Evolutionary conservation across 2,329 filamentous ascomycete species (phyloP).

Genomic region (Xylaria sp.): DNA sequence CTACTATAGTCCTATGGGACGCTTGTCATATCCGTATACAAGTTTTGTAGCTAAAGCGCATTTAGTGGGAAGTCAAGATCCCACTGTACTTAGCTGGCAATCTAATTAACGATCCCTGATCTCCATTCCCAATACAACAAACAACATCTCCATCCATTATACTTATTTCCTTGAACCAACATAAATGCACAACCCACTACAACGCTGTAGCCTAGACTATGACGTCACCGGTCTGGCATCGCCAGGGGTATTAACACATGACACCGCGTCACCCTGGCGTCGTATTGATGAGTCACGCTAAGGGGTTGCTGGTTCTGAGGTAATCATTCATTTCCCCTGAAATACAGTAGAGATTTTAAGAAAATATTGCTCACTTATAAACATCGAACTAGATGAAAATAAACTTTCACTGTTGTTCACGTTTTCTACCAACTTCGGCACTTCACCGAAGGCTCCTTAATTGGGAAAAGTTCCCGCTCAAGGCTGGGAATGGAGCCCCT

Average conservation of each 20-base stretch:
- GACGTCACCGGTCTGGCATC: background rate
- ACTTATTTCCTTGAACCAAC: too few species aligned
- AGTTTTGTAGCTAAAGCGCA: too few species aligned
- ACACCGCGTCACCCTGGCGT: conserved; percentile 30
- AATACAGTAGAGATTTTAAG: background rate
- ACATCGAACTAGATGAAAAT: background rate
- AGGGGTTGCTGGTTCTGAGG: background rate
- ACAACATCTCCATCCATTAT: too few species aligned
- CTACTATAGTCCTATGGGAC: background rate
- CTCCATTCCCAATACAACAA: too few species aligned
- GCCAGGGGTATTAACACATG: conserved; percentile 14
- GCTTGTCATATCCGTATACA: too few species aligned
- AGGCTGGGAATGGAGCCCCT: background rate
- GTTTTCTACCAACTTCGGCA: background rate
- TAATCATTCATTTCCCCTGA: conserved; percentile 1
- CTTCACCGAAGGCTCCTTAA: background rate
- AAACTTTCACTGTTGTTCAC: too few species aligned
- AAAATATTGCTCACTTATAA: background rate
- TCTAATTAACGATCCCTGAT: too few species aligned
- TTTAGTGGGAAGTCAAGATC: too few species aligned
- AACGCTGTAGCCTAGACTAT: background rate
- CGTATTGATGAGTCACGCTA: conserved; percentile 6
- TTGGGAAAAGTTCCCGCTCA: background rate
- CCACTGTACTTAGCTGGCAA: too few species aligned
- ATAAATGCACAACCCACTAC: too few species aligned